A percentile compares a stretch with the other conserved stretches of the same genome.
These are phyloP conservation scores for Rhodamnia argentea DNA, from an alignment of 345 rosid species.

Conservation along the genomic window DNA sequence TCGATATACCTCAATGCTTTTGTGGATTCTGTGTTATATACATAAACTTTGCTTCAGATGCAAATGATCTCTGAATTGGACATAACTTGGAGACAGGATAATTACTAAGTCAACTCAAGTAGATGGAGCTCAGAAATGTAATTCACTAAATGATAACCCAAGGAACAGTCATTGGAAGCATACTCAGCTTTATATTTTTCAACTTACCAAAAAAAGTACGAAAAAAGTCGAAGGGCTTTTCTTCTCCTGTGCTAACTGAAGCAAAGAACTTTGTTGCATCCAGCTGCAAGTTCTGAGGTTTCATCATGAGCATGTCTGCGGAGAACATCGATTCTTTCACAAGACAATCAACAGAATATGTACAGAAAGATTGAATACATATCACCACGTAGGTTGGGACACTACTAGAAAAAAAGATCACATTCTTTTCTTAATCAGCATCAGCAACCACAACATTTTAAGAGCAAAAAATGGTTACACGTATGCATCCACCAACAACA, in stretches of 20 bases:
- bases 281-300: slow-evolving; percentile 30
- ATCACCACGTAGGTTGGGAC: not conserved
- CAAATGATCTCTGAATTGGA: not conserved
- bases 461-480: not conserved
- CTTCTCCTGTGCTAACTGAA: slow-evolving; percentile 39
- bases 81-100: not conserved
- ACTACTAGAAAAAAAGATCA: not conserved
- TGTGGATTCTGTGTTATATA: not conserved
- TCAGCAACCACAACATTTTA: not conserved
- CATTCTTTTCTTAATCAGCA: not conserved
- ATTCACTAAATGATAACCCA: not conserved
- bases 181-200: not conserved
- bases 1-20: not conserved
- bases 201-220: slow-evolving; percentile 52
- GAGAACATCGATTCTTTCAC: not conserved
- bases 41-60: not conserved
- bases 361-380: not conserved
- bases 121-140: not conserved
- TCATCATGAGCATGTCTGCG: slow-evolving; percentile 30
- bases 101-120: not conserved
- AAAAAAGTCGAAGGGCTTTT: slow-evolving; percentile 63
- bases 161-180: not conserved
- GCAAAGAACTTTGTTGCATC: slow-evolving; percentile 44
- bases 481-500: not conserved
- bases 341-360: not conserved